Percentiles rank a stretch among this genome's conserved stretches.
Conservation (phyloP, 2,329 filamentous ascomycete genomes). For the Orbilia ellipsospora region DNA sequence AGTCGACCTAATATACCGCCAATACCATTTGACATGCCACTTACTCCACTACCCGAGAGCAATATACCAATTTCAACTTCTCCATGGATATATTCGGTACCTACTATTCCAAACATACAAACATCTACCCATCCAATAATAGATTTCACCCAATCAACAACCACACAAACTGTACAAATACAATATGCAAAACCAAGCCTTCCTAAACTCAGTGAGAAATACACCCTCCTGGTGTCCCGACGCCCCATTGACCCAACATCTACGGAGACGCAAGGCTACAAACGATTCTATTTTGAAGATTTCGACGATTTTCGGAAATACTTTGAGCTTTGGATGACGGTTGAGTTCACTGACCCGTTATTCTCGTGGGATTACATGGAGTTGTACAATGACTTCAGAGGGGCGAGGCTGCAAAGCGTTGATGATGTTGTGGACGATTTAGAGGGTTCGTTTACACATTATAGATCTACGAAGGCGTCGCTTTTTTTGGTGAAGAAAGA, state of each 20-base stretch:
- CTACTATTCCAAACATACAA: neutral
- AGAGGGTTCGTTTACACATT: constrained; percentile 34
- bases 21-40: neutral
- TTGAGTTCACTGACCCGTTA: constrained; percentile 18
- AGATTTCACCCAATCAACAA: neutral
- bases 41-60: neutral
- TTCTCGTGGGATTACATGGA: constrained; percentile 41
- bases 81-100: neutral
- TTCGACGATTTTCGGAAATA: constrained; percentile 20
- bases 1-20: too few species aligned
- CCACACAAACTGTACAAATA: constrained; percentile 1
- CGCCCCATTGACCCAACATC: constrained; percentile 13
- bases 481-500: constrained; percentile 39
- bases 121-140: neutral
- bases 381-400: constrained; percentile 23
- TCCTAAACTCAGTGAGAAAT: neutral
- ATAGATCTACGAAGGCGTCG: constrained; percentile 33
- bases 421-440: constrained; percentile 35
- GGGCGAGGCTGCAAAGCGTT: neutral
- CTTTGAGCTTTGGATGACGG: constrained; percentile 26
- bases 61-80: too few species aligned
- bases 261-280: constrained; percentile 19
- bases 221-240: constrained; percentile 25
- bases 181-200: neutral
- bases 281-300: constrained; percentile 19